Evolutionary conservation across 495 filamentous ascomycete species (phyloP).

Genomic region (Bacidia rubella): DNA sequence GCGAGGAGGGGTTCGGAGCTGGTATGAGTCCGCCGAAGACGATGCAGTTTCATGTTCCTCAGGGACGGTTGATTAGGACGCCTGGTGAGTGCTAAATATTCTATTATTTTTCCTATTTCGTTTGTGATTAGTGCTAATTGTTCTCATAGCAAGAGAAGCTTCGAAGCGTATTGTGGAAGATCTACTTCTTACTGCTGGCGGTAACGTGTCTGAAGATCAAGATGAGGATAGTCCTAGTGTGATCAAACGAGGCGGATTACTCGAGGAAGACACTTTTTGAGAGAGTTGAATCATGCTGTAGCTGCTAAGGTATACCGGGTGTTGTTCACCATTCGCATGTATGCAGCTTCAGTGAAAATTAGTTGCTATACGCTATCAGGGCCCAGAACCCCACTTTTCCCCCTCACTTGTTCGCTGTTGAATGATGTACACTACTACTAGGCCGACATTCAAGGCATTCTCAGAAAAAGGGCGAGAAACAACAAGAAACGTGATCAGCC

Average conservation of each 20-base stretch:
- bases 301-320: not conserved
- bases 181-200: constrained; percentile 73
- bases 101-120: constrained; percentile 5
- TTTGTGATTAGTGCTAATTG: constrained; percentile 4
- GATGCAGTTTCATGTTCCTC: constrained; percentile 89
- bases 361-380: too few relatives aligned
- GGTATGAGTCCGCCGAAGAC: constrained; percentile 89
- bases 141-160: constrained; percentile 81
- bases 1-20: constrained; percentile 41
- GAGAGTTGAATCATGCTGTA: not conserved
- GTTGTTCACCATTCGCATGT: too few relatives aligned
- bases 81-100: constrained; percentile 48
- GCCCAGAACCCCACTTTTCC: too few relatives aligned
- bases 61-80: constrained; percentile 76
- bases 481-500: too few relatives aligned
- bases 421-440: too few relatives aligned
- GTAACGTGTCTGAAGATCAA: constrained; percentile 36
- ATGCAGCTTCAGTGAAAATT: not conserved
- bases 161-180: constrained; percentile 86
- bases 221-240: constrained; percentile 64
- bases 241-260: constrained; percentile 50
- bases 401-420: too few relatives aligned
- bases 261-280: constrained; percentile 62
- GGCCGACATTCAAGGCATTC: too few relatives aligned
- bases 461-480: too few relatives aligned